Base-by-base conservation (phyloP, 208 protist genomes). In the Trypanosoma caninum region DNA sequence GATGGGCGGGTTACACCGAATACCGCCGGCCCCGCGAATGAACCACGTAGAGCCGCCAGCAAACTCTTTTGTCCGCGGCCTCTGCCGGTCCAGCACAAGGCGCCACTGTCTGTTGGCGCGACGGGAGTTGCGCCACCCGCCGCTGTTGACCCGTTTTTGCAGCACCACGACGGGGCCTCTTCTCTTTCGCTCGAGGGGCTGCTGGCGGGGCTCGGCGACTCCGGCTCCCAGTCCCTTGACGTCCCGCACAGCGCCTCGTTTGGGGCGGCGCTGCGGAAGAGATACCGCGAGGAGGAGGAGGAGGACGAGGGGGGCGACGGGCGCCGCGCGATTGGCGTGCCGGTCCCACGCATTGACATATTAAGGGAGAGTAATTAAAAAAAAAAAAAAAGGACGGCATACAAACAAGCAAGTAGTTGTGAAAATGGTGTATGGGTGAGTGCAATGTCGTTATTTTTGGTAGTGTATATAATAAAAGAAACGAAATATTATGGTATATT, bases 211-310 rank as follows among this genome's bases (percentile, higher is more conserved):
- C 69, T 72, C 28, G 76, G 71, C 8, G 65, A 84, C 53, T 52
- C 58, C 20, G 60, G 70, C 10, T 74, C 64, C 27, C 34, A 59
- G 40, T 4, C 42, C n/a, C n/a, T n/a, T 3, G 50, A 13, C n/a
- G 35, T 34, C 3, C 67, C 76, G 11, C 79, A 65, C 44, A 93
- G 76, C 44, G 59, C 64, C 34, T 73, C 69, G 40, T 88, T 90
- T 35, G 80, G 80, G 7, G 80, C 82, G 50, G 84, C 84, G 10
- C 76, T 94, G 31, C 79, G 82, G 2, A 94, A 94, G 67, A 79
- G 88, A 10, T 86, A 85, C 60, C 74, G 82, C 25, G 82, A 90
- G 9, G 87, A 94, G 16, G 83, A 91, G 10, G 76, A 84, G 11
- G 76, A 76, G 3, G 72, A 81, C 18, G 72, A 76, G 27, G 67